Percentiles rank a stretch among this genome's conserved stretches.
phyloP scores from a whole-genome alignment of 495 filamentous ascomycete genomes.

The Penicillium canescens region DNA sequence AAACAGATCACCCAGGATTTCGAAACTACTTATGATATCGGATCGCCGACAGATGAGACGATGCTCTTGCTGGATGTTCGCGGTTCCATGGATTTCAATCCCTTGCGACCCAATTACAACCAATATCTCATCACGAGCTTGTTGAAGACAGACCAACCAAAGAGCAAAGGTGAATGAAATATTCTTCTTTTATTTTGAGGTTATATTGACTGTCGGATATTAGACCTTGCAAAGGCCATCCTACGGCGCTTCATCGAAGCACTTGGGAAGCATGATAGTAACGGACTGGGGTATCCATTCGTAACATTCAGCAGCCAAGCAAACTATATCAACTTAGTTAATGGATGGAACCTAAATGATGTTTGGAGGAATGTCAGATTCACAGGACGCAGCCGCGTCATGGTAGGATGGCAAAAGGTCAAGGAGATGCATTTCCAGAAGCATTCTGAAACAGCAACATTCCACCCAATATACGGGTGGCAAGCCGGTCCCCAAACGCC shows the following conservation, averaged over 20 bases:
- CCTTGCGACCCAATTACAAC: slow-evolving; percentile 41
- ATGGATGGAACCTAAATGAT: slow-evolving; percentile 35
- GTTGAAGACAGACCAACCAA: slow-evolving; percentile 39
- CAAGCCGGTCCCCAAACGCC: slow-evolving; percentile 48
- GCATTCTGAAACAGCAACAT: slow-evolving; percentile 42
- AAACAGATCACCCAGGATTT: slow-evolving; percentile 46
- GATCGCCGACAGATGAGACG: slow-evolving; percentile 39
- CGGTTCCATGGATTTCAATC: slow-evolving; percentile 47
- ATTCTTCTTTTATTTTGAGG: background rate
- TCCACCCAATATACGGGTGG: slow-evolving; percentile 51
- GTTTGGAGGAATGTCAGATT: slow-evolving; percentile 38
- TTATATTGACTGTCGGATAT: background rate
- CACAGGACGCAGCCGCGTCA: slow-evolving; percentile 42
- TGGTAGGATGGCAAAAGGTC: slow-evolving; percentile 51
- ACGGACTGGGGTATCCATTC: slow-evolving; percentile 40
- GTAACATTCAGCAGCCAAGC: slow-evolving; percentile 41
- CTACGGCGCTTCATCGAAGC: slow-evolving; percentile 46
- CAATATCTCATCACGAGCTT: slow-evolving; percentile 43
- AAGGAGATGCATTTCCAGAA: slow-evolving; percentile 51
- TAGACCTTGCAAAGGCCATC: slow-evolving; percentile 45
- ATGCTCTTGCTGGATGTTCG: slow-evolving; percentile 49
- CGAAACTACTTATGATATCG: slow-evolving; percentile 31
- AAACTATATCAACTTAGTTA: slow-evolving; percentile 37
- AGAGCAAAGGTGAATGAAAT: slow-evolving; percentile 39
- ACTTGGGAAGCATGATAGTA: slow-evolving; percentile 44